Evolutionary conservation across 805 yeast species (phyloP), one percentile per base, ranked within the genome.

Genomic region (Wickerhamiella azymoides): DNA sequence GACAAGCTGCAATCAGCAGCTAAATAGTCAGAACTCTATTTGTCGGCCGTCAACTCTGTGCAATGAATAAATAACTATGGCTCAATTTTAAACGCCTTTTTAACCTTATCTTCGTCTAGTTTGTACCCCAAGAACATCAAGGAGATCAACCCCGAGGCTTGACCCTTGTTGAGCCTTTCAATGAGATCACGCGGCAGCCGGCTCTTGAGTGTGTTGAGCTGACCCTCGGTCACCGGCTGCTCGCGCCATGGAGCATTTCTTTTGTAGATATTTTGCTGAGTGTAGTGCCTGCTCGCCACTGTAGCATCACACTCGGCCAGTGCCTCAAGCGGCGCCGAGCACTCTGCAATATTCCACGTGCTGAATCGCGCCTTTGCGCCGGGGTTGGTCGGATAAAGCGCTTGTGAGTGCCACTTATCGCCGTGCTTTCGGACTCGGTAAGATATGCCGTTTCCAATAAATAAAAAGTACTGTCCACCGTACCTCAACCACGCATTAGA

Each of bases 191-290:
- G 10, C 9, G 39, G 30, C 11, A 19, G 32, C 2, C 17, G 10
- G 19, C 26, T 39, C 24, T 14, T 10, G 11, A 45, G 44, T 2
- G 26, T 2, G 9, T 25, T 14, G 11, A 26, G 19, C 25, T 45
- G 47, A 5, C 33, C 40, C 18, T 39, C 24, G 2, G 40, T 35
- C 1, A 36, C 13, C 2, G 21, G n/a, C 10, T 3, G 14, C 3
- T 13, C 17, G 25, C 47, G 43, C 47, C 47, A 45, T 5, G 35
- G n/a, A 2, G 40, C 40, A 3, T 10, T 10, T n/a, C 13, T 5
- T 3, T 10, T 32, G 39, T 30, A 30, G 14, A 30, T 30, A 3
- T 16, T 16, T 10, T n/a, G 33, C 8, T 10, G 11, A 7, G 3
- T 30, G 16, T 3, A 30, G 16, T 30, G 14, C 6, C 33, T 10